Base-by-base conservation (phyloP, 805 yeast genomes). In the Groenewaldozyma salmanticensis region DNA sequence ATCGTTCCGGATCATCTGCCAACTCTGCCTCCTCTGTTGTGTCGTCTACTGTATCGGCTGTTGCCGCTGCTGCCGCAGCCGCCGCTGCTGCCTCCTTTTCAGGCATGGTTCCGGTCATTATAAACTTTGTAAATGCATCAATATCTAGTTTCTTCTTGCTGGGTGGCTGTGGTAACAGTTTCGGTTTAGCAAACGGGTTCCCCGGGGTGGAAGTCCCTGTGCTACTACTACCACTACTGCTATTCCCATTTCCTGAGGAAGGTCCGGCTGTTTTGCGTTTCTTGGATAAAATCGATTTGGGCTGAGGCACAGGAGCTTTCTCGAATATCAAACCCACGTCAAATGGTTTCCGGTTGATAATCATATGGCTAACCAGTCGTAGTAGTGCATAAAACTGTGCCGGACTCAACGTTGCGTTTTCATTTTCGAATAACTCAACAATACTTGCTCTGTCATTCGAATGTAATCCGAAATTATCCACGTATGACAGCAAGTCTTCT, bases 341-440 rank as follows among this genome's bases (percentile, higher is more conserved):
- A 29, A 85, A 72, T 4, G 24, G 17, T 54, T 77, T 61, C 18
- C 65, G 60, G 35, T 67, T 66, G 40, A 61, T 60, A 15, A 84
- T 59, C 0, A 80, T 67, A 58, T 85, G 95, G 16, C 94, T 74
- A 11, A 87, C 71, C 17, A 92, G 70, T 52, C 98, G 69, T 40
- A 90, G 58, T 29, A 86, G 70, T 0, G 95, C 95, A 64, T 83
- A 92, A 62, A 92, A 90, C 58, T 87, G 94, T 4, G 95, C 94
- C 41, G 87, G 79, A 52, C 85, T 87, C 42, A 90, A 68, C 2
- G 81, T 71, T 42, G 68, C 68, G 27, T 71, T 45, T 7, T 53
- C 54, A 33, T 44, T 50, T 29, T 55, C 61, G 32, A 64, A 58
- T 27, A 62, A 43, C 16, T 46, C 46, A 29, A 52, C 37, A 27